Conservation (phyloP, 176 grass and related monocot genomes). For the Pontederia crassipes region DNA sequence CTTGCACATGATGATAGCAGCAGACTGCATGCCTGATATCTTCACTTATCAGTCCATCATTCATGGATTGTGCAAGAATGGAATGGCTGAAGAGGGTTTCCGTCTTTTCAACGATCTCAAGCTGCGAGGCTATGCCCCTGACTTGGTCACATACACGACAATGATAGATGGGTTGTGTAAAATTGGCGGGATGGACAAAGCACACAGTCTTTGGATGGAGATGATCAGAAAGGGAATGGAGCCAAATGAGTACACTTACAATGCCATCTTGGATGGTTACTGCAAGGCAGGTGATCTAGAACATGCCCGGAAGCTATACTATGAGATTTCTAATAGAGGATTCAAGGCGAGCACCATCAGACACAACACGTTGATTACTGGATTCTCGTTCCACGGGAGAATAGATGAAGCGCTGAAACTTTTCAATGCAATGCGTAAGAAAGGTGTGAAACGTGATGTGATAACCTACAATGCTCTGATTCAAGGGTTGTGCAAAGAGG, state of each 20-base stretch:
- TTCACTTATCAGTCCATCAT: constrained; percentile 54
- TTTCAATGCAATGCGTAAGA: constrained; percentile 51
- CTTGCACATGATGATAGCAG: constrained; percentile 67
- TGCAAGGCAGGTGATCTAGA: constrained; percentile 47
- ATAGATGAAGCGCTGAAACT: constrained; percentile 35
- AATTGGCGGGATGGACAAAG: constrained; percentile 24
- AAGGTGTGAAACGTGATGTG: constrained; percentile 45
- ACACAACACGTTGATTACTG: constrained; percentile 44
- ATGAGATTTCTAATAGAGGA: constrained; percentile 57
- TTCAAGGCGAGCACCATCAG: constrained; percentile 49
- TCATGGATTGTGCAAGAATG: constrained; percentile 26
- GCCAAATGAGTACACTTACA: constrained; percentile 56
- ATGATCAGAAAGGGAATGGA: constrained; percentile 47
- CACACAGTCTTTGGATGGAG: constrained; percentile 39
- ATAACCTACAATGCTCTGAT: constrained; percentile 69
- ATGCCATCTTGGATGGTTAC: constrained; percentile 29
- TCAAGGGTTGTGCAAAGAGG: constrained; percentile 49
- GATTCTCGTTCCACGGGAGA: constrained; percentile 39
- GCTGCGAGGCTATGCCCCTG: constrained; percentile 47
- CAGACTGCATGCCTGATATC: constrained; percentile 30
- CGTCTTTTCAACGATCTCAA: constrained; percentile 64
- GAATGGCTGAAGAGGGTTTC: constrained; percentile 42
- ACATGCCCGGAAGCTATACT: constrained; percentile 42
- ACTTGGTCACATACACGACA: constrained; percentile 35
- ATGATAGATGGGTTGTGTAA: constrained; percentile 50